phyloP scores from a whole-genome alignment of 305 asterid species.

The Ilex paraguariensis region DNA sequence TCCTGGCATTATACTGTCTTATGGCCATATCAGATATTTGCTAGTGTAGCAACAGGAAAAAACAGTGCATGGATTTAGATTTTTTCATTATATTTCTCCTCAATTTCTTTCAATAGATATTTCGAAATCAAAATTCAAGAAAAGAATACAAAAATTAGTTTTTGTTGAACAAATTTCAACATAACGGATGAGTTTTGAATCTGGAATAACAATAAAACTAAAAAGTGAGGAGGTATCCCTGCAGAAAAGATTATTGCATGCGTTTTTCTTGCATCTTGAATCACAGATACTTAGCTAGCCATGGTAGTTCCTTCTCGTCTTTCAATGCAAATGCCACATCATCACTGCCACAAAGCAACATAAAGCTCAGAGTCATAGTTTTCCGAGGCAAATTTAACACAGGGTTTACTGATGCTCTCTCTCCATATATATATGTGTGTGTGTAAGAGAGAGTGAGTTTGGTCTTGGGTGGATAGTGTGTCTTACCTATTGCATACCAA shows the following conservation, averaged over 20 bases:
- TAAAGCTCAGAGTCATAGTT: neutral
- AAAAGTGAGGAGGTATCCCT: neutral
- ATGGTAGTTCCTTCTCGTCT: conserved; percentile 82
- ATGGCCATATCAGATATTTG: too few species aligned
- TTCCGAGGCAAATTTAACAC: too few species aligned
- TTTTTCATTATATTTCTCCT: too few species aligned
- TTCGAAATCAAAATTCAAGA: neutral
- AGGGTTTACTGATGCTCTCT: too few species aligned
- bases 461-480: too few species aligned
- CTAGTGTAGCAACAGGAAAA: too few species aligned
- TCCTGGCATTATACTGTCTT: too few species aligned
- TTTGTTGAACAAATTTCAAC: neutral
- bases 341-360: conserved; percentile 49
- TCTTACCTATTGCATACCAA: too few species aligned
- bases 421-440: too few species aligned
- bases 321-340: conserved; percentile 91
- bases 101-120: too few species aligned
- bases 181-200: neutral
- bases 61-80: too few species aligned
- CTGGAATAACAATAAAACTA: neutral
- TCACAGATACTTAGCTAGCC: conserved; percentile 79
- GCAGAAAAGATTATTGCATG: neutral
- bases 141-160: neutral
- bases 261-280: neutral
- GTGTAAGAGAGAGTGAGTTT: too few species aligned